phyloP scores from a whole-genome alignment of 768 basidiomycete genomes.

The Russula vinacea region DNA sequence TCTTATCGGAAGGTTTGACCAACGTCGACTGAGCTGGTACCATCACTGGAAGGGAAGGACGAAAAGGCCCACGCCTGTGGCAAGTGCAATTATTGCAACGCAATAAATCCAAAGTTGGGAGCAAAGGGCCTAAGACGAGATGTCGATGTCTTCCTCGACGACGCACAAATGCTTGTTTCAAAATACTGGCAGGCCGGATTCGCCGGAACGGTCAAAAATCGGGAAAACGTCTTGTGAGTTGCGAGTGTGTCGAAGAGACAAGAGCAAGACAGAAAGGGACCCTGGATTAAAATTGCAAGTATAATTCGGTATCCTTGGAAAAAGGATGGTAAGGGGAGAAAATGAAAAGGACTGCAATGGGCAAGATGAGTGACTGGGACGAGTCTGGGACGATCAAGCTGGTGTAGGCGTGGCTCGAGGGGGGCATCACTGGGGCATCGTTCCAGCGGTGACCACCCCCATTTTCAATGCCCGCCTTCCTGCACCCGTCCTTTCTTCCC shows the following conservation, averaged over 20 bases:
- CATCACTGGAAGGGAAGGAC: background rate
- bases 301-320: background rate
- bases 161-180: background rate
- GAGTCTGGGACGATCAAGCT: no score
- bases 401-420: background rate
- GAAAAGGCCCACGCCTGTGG: background rate
- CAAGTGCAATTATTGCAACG: background rate
- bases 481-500: background rate
- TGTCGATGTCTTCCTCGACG: background rate
- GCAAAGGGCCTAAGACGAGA: background rate
- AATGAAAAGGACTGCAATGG: background rate
- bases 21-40: background rate
- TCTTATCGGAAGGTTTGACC: background rate
- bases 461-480: constrained; percentile 19
- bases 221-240: constrained; percentile 11
- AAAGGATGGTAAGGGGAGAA: background rate
- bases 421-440: no score
- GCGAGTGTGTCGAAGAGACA: constrained; percentile 7
- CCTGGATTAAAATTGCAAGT: background rate
- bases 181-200: constrained; percentile 7
- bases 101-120: background rate
- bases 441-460: background rate
- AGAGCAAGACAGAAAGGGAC: constrained; percentile 6
- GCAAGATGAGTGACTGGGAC: background rate
- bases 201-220: constrained; percentile 24